Conservation (phyloP, 1,139 yeast genomes). For the Sugiyamaella paludigena region DNA sequence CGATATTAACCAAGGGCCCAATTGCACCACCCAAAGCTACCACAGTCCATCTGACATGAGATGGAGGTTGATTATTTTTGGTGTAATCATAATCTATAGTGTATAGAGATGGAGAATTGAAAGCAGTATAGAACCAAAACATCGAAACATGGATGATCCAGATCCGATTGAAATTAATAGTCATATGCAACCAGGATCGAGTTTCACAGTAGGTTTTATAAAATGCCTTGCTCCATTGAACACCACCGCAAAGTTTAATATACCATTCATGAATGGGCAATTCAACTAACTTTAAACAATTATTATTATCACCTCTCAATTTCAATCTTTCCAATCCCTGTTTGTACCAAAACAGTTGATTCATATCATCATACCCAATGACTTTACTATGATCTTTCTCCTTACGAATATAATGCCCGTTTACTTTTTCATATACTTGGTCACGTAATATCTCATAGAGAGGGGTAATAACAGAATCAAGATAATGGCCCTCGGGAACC, state of each 20-base stretch:
- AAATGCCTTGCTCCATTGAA: constrained; percentile 63
- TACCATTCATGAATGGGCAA: constrained; percentile 49
- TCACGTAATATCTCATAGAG: constrained; percentile 59
- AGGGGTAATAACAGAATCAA: constrained; percentile 74
- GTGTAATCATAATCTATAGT: constrained; percentile 59
- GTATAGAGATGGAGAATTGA: constrained; percentile 74
- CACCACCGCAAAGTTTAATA: constrained; percentile 41
- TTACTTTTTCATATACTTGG: constrained; percentile 46
- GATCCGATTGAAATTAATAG: constrained; percentile 74
- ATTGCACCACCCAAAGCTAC: constrained; percentile 72
- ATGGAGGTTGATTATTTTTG: constrained; percentile 61
- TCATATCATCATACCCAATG: constrained; percentile 84
- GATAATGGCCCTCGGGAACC: constrained; percentile 39
- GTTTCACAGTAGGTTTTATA: constrained; percentile 71
- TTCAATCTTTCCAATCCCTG: constrained; percentile 55
- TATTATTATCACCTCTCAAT: constrained; percentile 30
- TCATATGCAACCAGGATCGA: constrained; percentile 74
- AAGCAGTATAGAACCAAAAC: constrained; percentile 80
- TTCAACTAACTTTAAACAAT: constrained; percentile 46
- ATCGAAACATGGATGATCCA: constrained; percentile 79
- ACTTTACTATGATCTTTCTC: constrained; percentile 66
- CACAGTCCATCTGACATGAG: constrained; percentile 58
- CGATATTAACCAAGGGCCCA: constrained; percentile 60
- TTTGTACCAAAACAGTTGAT: constrained; percentile 80
- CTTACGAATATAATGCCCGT: constrained; percentile 46